Percentiles rank a stretch among this genome's conserved stretches.
Conservation (phyloP, 805 yeast species). For the Ogataea allantospora region DNA sequence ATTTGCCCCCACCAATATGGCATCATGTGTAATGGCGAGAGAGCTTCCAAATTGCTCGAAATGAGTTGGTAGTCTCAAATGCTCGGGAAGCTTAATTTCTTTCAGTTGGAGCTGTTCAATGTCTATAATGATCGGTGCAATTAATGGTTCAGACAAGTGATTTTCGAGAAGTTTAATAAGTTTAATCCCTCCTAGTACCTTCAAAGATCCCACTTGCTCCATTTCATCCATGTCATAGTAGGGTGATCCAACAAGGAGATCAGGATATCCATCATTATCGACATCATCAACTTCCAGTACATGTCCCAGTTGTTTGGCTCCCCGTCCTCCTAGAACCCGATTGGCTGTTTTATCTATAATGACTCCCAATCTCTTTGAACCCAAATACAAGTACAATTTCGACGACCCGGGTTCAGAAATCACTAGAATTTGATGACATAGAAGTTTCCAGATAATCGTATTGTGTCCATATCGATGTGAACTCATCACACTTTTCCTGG, state of each 20-base stretch:
- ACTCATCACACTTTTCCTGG: constrained; percentile 16
- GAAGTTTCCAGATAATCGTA: constrained; percentile 31
- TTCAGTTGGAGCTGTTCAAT: constrained; percentile 12
- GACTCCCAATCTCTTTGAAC: constrained; percentile 15
- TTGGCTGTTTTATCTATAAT: constrained; percentile 26
- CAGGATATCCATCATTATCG: constrained; percentile 39
- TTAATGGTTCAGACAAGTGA: neutral
- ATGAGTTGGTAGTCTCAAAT: constrained; percentile 17
- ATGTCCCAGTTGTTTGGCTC: constrained; percentile 44
- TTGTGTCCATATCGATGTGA: constrained; percentile 44
- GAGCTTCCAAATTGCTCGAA: constrained; percentile 45
- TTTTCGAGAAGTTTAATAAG: constrained; percentile 3
- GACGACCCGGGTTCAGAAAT: constrained; percentile 55
- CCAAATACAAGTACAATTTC: constrained; percentile 36
- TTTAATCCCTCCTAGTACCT: constrained; percentile 31
- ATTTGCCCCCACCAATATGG: constrained; percentile 37
- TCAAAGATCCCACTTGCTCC: constrained; percentile 38
- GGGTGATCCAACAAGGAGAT: constrained; percentile 46
- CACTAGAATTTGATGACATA: constrained; percentile 38
- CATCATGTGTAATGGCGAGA: constrained; percentile 28
- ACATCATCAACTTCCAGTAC: constrained; percentile 28
- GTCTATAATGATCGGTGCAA: constrained; percentile 5
- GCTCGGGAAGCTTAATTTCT: constrained; percentile 20
- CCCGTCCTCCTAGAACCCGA: constrained; percentile 36
- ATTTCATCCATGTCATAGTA: constrained; percentile 22